These are phyloP conservation scores for Suillus placidus DNA, from an alignment of 768 basidiomycete species.

Conservation along the genomic window DNA sequence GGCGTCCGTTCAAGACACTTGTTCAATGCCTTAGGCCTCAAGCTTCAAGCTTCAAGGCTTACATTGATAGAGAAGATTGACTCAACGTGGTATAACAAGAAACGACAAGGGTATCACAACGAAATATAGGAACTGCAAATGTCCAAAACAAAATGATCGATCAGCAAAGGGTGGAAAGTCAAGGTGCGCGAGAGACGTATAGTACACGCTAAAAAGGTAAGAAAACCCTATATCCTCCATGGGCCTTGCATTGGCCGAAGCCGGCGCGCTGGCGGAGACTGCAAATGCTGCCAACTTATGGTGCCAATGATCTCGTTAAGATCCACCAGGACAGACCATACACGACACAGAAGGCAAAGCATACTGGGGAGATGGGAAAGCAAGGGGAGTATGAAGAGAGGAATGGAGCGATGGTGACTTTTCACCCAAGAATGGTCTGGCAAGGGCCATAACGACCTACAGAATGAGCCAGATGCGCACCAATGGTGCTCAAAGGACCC, in stretches of 20 bases:
- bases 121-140: neutral
- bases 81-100: neutral
- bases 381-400: neutral
- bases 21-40: no score
- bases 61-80: neutral
- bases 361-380: conserved; percentile 7
- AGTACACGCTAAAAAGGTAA: conserved; percentile 4
- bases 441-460: conserved; percentile 22
- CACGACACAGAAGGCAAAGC: conserved; percentile 1
- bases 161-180: conserved; percentile 1
- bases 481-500: conserved; percentile 29
- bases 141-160: neutral
- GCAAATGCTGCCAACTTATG: neutral
- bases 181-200: neutral
- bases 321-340: conserved; percentile 7
- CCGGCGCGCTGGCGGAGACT: conserved; percentile 1
- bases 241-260: conserved; percentile 8
- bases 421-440: conserved; percentile 23
- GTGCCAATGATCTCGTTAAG: neutral
- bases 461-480: conserved; percentile 25
- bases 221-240: neutral
- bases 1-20: no score
- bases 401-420: neutral
- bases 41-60: no score
- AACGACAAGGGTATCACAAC: neutral